Evolutionary conservation across 345 rosid genomes (phyloP).

Genomic region (Camelina laxa): DNA sequence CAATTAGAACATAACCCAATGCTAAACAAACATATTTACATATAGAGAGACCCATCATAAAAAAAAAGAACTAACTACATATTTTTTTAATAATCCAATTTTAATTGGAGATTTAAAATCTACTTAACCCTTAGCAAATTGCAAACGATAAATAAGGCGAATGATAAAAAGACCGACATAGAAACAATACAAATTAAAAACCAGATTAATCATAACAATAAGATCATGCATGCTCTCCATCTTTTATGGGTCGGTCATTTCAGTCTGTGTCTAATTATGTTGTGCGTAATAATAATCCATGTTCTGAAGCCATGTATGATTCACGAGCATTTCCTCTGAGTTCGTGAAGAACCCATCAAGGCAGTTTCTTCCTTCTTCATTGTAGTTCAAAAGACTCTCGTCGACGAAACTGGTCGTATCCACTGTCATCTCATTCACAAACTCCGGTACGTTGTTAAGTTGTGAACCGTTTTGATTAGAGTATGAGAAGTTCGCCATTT

Average conservation of each 20-base stretch:
- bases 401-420: constrained; percentile 28
- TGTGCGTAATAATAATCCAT: constrained; percentile 37
- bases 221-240: too few relatives aligned
- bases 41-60: background rate
- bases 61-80: background rate
- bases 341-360: constrained; percentile 31
- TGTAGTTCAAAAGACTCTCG: constrained; percentile 22
- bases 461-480: constrained; percentile 25
- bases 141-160: background rate
- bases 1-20: background rate
- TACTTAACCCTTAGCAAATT: constrained; percentile 7
- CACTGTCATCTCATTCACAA: constrained; percentile 36
- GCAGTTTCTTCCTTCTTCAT: constrained; percentile 18
- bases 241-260: background rate
- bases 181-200: background rate
- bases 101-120: constrained; percentile 5
- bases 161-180: background rate
- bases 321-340: constrained; percentile 28
- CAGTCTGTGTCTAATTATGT: constrained; percentile 14
- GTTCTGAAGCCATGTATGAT: constrained; percentile 36
- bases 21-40: constrained; percentile 8
- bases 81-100: background rate
- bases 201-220: background rate
- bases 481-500: constrained; percentile 25
- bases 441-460: constrained; percentile 20